phyloP scores from a whole-genome alignment of 768 basidiomycete genomes.

The Fibroporia radiculosa region DNA sequence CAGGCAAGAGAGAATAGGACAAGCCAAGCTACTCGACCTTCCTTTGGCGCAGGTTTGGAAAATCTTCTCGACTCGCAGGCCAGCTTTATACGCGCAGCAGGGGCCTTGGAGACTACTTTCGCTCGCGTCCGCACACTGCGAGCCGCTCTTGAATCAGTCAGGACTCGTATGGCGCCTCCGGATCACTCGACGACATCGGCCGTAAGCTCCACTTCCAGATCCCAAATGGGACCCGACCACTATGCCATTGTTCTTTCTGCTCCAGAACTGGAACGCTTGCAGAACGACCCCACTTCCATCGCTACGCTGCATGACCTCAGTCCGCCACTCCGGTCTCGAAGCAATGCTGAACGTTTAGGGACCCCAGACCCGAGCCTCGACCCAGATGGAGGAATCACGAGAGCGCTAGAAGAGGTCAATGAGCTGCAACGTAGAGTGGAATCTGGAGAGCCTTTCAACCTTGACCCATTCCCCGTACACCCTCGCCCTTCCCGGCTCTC shows the following conservation, averaged over 20 bases:
- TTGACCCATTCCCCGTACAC: too few species aligned
- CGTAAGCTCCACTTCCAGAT: not conserved
- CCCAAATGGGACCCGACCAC: constrained; percentile 19
- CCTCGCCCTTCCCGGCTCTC: not conserved
- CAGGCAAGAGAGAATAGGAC: too few species aligned
- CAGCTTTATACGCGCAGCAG: constrained; percentile 7
- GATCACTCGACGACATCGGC: not conserved
- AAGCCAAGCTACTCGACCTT: too few species aligned
- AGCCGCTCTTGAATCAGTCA: not conserved
- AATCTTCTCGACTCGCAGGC: constrained; percentile 9
- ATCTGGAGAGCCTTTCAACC: too few species aligned
- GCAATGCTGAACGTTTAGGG: not conserved
- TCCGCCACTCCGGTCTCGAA: too few species aligned
- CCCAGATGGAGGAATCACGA: too few species aligned
- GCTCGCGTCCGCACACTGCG: constrained; percentile 7
- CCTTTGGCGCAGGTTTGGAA: too few species aligned
- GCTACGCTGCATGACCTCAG: constrained; percentile 1
- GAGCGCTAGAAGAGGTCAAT: too few species aligned
- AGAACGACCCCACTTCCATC: not conserved
- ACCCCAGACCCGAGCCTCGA: too few species aligned
- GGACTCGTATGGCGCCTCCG: constrained; percentile 5
- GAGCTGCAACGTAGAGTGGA: too few species aligned
- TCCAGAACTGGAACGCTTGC: not conserved
- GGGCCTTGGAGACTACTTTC: constrained; percentile 12
- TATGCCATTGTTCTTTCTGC: constrained; percentile 18